Evolutionary conservation across 1,284 basidiomycete genomes (phyloP).

Genomic region (Tilletia walkeri): DNA sequence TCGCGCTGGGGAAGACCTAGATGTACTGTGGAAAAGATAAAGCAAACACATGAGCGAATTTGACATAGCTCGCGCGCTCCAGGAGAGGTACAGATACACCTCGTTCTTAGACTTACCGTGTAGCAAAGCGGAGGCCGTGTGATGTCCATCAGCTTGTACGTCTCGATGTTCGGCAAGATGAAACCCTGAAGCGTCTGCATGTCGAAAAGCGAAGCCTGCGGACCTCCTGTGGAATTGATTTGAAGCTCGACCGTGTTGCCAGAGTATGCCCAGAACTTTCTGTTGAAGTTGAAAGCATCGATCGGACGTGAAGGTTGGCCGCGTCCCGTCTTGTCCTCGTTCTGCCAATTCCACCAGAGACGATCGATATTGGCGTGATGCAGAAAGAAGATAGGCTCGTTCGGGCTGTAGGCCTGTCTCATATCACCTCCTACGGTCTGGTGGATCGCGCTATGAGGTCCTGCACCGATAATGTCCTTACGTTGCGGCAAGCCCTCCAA

Average conservation of each 20-base stretch:
- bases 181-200: conserved; percentile 9
- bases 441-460: background rate
- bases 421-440: background rate
- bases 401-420: background rate
- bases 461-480: background rate
- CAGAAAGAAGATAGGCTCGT: conserved; percentile 22
- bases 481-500: background rate
- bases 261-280: background rate
- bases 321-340: too few relatives aligned
- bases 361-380: conserved; percentile 27
- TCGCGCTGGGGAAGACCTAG: too few relatives aligned
- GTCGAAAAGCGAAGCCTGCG: background rate
- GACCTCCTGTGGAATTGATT: background rate
- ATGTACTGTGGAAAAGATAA: too few relatives aligned
- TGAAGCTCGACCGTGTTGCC: conserved; percentile 5
- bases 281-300: conserved; percentile 15
- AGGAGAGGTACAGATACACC: background rate
- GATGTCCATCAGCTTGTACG: background rate
- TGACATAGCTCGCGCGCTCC: too few relatives aligned
- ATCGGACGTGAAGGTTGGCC: background rate
- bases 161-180: conserved; percentile 1
- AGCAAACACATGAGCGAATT: too few relatives aligned
- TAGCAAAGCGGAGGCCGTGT: conserved; percentile 6
- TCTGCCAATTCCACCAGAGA: conserved; percentile 27
- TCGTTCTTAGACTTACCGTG: background rate